Evolutionary conservation across 2,329 filamentous ascomycete species (phyloP).

Genomic region (Nemania sp.): DNA sequence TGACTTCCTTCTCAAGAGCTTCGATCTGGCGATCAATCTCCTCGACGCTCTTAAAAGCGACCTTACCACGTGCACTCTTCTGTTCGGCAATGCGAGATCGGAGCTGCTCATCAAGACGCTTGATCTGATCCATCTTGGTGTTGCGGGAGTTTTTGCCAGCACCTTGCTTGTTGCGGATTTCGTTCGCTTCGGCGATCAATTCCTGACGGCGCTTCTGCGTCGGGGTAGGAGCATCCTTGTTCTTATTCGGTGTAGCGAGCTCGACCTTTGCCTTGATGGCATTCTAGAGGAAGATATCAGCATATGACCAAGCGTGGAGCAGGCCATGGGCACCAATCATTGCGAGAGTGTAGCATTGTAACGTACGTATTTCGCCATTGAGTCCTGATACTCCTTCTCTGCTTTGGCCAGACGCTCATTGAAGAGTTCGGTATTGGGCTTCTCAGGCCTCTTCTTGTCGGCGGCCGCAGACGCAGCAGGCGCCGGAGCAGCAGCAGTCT

Average conservation of each 20-base stretch:
- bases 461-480: slow-evolving; percentile 50
- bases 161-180: slow-evolving; percentile 85
- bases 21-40: slow-evolving; percentile 85
- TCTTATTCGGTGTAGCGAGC: slow-evolving; percentile 71
- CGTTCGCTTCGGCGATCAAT: slow-evolving; percentile 77
- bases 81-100: slow-evolving; percentile 84
- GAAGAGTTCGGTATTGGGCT: slow-evolving; percentile 84
- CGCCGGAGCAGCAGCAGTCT: slow-evolving; percentile 50
- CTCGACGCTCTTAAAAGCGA: slow-evolving; percentile 83
- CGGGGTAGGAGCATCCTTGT: slow-evolving; percentile 79
- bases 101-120: slow-evolving; percentile 85
- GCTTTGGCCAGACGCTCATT: slow-evolving; percentile 77
- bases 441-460: slow-evolving; percentile 67
- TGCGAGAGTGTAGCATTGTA: too few species aligned
- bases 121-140: slow-evolving; percentile 84
- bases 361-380: slow-evolving; percentile 62
- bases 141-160: slow-evolving; percentile 81
- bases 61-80: slow-evolving; percentile 79
- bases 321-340: not conserved
- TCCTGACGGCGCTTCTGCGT: slow-evolving; percentile 82
- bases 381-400: slow-evolving; percentile 82
- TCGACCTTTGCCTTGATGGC: slow-evolving; percentile 88
- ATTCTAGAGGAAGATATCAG: slow-evolving; percentile 58
- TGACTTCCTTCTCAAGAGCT: slow-evolving; percentile 80
- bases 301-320: not conserved